A percentile compares a stretch with the other conserved stretches of the same genome.
Evolutionary conservation across 805 yeast species (phyloP).

Genomic region (Scheffersomyces lignosus): DNA sequence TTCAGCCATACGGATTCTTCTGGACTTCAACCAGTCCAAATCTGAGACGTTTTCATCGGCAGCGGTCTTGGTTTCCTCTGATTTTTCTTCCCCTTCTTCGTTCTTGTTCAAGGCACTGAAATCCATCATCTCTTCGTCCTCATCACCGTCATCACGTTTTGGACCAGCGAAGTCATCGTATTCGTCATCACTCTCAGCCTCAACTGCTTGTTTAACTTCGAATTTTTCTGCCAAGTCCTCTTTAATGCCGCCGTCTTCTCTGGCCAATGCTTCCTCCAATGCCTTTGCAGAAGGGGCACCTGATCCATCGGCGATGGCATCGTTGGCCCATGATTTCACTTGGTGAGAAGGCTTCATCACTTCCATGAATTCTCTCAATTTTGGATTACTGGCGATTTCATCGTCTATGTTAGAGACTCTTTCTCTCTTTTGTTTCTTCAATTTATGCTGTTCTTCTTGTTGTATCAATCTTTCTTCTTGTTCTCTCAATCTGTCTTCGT

Average conservation of each 20-base stretch:
- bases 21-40: constrained; percentile 81
- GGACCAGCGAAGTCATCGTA: constrained; percentile 45
- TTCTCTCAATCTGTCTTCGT: constrained; percentile 45
- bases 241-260: constrained; percentile 15
- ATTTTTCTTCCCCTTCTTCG: constrained; percentile 21
- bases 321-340: constrained; percentile 74
- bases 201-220: constrained; percentile 40
- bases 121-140: constrained; percentile 53
- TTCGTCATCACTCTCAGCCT: constrained; percentile 52
- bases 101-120: constrained; percentile 23
- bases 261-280: constrained; percentile 42
- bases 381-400: constrained; percentile 63
- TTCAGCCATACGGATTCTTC: constrained; percentile 65
- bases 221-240: constrained; percentile 9
- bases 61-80: constrained; percentile 29
- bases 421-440: constrained; percentile 38
- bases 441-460: constrained; percentile 37
- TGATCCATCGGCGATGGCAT: constrained; percentile 46
- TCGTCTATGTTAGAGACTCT: constrained; percentile 47
- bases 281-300: constrained; percentile 48
- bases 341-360: constrained; percentile 77
- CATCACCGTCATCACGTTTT: constrained; percentile 34
- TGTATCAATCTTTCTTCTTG: constrained; percentile 43
- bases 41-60: constrained; percentile 62
- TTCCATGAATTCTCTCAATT: constrained; percentile 76